phyloP scores from a whole-genome alignment of 139 green algal species.

The Nannochloris sp. region DNA sequence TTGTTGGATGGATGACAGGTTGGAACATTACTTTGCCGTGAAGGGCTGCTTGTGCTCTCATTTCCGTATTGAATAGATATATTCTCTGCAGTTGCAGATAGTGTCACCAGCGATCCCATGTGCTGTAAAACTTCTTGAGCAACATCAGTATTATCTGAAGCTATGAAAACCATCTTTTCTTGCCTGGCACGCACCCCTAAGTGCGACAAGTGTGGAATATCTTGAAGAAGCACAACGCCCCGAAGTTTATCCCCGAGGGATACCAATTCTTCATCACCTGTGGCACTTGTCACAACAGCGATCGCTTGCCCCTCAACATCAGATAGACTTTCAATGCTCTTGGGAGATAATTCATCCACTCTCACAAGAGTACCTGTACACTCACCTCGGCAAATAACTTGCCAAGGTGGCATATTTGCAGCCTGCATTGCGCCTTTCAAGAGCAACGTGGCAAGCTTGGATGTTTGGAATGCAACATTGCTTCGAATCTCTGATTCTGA shows the following conservation, averaged over 20 bases:
- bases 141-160: constrained; percentile 55
- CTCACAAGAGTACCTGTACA: constrained; percentile 52
- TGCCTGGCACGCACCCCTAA: constrained; percentile 88
- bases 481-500: constrained; percentile 80
- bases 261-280: constrained; percentile 90
- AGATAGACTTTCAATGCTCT: constrained; percentile 30
- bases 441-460: constrained; percentile 47
- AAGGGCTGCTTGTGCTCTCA: too few relatives aligned
- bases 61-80: too few relatives aligned
- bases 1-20: not conserved
- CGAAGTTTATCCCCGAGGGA: constrained; percentile 47
- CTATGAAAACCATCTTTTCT: constrained; percentile 75
- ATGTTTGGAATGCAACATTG: constrained; percentile 84
- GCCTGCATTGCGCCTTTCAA: constrained; percentile 25
- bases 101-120: not conserved
- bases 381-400: constrained; percentile 70
- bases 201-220: constrained; percentile 90
- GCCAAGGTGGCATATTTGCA: constrained; percentile 46
- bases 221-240: constrained; percentile 78
- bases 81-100: not conserved
- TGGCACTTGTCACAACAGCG: constrained; percentile 58
- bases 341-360: constrained; percentile 46
- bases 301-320: constrained; percentile 29
- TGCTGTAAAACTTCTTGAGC: constrained; percentile 26
- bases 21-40: not conserved